Percentiles rank a stretch among this genome's conserved stretches.
These are phyloP conservation scores for Solanum raphanifolium DNA, from an alignment of 257 asterid genomes.

Conservation along the genomic window DNA sequence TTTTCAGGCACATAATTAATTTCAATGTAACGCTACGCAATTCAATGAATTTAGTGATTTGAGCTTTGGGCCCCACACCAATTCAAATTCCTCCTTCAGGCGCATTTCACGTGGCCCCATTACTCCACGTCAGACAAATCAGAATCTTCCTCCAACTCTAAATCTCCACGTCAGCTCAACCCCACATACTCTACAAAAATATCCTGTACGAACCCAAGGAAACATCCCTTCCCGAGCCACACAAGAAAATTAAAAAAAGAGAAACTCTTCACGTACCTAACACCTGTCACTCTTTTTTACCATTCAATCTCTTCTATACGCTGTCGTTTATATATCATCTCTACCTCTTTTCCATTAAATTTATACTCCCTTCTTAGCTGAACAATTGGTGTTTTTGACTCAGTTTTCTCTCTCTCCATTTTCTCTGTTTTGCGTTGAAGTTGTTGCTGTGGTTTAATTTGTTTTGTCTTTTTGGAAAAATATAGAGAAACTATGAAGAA, in stretches of 20 bases:
- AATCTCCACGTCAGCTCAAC: slow-evolving; percentile 21
- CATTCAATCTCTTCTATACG: slow-evolving; percentile 9
- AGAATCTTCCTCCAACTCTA: slow-evolving; percentile 10
- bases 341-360: background rate
- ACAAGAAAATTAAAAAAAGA: background rate
- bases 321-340: slow-evolving; percentile 21
- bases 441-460: background rate
- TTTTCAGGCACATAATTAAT: background rate
- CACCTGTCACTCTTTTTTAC: slow-evolving; percentile 33
- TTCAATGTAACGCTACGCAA: background rate
- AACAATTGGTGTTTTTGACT: background rate
- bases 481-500: slow-evolving; percentile 17
- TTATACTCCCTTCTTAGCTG: background rate
- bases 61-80: background rate
- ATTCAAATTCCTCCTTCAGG: background rate
- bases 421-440: slow-evolving; percentile 3
- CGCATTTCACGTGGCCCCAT: slow-evolving; percentile 16
- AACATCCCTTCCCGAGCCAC: slow-evolving; percentile 9
- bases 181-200: slow-evolving; percentile 7
- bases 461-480: background rate
- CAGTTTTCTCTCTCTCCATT: background rate
- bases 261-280: background rate
- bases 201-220: slow-evolving; percentile 21
- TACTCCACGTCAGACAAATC: slow-evolving; percentile 13
- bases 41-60: background rate